These are phyloP conservation scores for Penicillium sp. DNA, from an alignment of 2,329 filamentous ascomycete genomes.

Conservation along the genomic window DNA sequence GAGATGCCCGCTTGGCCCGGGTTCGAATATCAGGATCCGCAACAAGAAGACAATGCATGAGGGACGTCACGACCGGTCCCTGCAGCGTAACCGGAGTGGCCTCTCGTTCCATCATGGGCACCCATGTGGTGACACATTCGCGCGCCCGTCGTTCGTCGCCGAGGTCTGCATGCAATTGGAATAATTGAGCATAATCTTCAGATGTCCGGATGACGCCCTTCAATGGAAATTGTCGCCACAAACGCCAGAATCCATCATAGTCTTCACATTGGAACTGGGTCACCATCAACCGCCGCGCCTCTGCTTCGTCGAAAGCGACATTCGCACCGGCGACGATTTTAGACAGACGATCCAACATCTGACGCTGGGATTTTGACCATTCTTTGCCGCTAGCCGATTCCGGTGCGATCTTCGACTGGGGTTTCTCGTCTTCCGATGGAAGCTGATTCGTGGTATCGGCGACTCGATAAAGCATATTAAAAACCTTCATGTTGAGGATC, in stretches of 20 bases:
- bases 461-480: constrained; percentile 49
- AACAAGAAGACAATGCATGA: constrained; percentile 61
- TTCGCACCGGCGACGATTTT: constrained; percentile 35
- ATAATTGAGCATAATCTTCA: constrained; percentile 62
- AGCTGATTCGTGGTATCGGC: constrained; percentile 39
- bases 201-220: constrained; percentile 54
- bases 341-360: constrained; percentile 28
- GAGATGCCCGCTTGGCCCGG: constrained; percentile 23
- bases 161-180: constrained; percentile 53
- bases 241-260: constrained; percentile 64
- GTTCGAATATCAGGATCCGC: constrained; percentile 58
- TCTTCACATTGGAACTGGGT: constrained; percentile 47
- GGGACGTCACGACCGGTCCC: constrained; percentile 50
- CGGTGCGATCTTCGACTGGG: not conserved
- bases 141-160: constrained; percentile 50
- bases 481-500: constrained; percentile 51
- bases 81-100: constrained; percentile 52
- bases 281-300: constrained; percentile 37
- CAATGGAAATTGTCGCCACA: constrained; percentile 61
- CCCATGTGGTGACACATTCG: constrained; percentile 56
- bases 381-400: constrained; percentile 7
- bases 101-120: constrained; percentile 65
- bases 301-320: constrained; percentile 32
- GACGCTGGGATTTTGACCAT: constrained; percentile 16
- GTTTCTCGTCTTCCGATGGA: not conserved